Evolutionary conservation across 2,329 filamentous ascomycete species (phyloP).

Genomic region (Diaporthe sp.): DNA sequence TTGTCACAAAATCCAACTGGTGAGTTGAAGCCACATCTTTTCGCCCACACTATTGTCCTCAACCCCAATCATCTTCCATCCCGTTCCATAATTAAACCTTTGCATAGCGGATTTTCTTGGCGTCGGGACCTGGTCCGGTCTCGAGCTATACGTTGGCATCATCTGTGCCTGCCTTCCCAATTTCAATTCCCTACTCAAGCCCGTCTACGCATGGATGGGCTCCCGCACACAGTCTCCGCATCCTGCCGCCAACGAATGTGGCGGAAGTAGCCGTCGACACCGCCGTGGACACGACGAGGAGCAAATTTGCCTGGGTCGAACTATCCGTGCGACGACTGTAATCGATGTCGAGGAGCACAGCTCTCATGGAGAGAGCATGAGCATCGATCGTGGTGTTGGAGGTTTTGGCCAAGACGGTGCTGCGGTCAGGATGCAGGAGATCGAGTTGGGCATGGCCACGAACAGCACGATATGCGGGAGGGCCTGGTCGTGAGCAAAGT

Average conservation of each 20-base stretch:
- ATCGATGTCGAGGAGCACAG: slow-evolving; percentile 23
- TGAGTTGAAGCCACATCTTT: background rate
- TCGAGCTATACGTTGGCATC: slow-evolving; percentile 32
- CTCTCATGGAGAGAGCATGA: slow-evolving; percentile 3
- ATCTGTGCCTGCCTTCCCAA: slow-evolving; percentile 34
- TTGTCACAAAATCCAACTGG: slow-evolving; percentile 29
- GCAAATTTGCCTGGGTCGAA: background rate
- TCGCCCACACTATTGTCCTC: rapidly evolving
- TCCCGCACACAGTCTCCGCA: background rate
- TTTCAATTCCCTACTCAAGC: slow-evolving; percentile 28
- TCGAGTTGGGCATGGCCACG: slow-evolving; percentile 19
- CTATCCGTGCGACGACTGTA: slow-evolving; percentile 29
- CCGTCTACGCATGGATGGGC: slow-evolving; percentile 30
- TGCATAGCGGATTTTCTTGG: slow-evolving; percentile 10
- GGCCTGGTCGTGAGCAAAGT: slow-evolving; percentile 19
- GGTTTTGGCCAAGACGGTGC: background rate
- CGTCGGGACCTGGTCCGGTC: slow-evolving; percentile 29
- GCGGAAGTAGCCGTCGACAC: background rate
- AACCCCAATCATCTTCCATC: too few relatives aligned
- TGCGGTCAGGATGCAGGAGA: background rate
- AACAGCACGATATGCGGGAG: slow-evolving; percentile 4
- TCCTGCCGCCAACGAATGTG: background rate
- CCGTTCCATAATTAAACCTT: too few relatives aligned
- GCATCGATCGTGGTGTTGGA: background rate
- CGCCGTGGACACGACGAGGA: background rate